Evolutionary conservation across 352 stramenopile genomes (phyloP).

Genomic region (Aphanomyces euteiches): DNA sequence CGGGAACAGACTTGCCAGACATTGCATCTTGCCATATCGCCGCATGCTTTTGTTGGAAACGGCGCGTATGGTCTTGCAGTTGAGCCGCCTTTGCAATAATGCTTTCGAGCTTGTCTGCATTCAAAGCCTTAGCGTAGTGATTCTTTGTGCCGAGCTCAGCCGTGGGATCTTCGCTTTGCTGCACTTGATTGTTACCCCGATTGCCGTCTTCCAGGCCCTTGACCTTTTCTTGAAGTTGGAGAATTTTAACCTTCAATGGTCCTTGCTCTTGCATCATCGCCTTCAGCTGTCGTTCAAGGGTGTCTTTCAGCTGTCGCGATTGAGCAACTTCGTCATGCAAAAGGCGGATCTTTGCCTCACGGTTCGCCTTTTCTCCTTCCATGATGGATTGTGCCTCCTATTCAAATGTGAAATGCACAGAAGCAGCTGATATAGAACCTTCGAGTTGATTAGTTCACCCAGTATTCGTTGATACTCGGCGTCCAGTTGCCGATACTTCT

Average conservation of each 20-base stretch:
- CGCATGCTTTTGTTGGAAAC: conserved; percentile 27
- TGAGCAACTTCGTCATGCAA: conserved; percentile 24
- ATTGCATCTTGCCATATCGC: background rate
- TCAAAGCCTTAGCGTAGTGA: background rate
- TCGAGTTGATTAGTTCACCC: background rate
- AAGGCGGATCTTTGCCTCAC: conserved; percentile 21
- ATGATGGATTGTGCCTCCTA: conserved; percentile 9
- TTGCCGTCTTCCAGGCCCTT: background rate
- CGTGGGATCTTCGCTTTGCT: conserved; percentile 3
- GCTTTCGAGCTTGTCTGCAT: conserved; percentile 11
- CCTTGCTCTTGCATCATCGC: conserved; percentile 10
- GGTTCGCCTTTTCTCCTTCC: background rate
- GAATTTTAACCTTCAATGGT: background rate
- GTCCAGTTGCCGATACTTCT: conserved; percentile 15
- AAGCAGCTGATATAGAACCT: background rate
- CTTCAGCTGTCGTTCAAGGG: conserved; percentile 1
- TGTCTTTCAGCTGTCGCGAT: background rate
- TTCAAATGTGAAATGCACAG: background rate
- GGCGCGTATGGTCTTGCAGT: conserved; percentile 19
- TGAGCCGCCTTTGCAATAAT: conserved; percentile 18
- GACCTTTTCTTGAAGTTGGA: conserved; percentile 11
- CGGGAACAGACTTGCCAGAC: conserved; percentile 5
- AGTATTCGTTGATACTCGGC: conserved; percentile 20
- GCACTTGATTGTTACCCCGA: conserved; percentile 4
- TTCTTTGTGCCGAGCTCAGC: background rate